Evolutionary conservation across 148 eudicot species (phyloP), one percentile per base, ranked within the genome.

Genomic region (Rhododendron ferrugineum): DNA sequence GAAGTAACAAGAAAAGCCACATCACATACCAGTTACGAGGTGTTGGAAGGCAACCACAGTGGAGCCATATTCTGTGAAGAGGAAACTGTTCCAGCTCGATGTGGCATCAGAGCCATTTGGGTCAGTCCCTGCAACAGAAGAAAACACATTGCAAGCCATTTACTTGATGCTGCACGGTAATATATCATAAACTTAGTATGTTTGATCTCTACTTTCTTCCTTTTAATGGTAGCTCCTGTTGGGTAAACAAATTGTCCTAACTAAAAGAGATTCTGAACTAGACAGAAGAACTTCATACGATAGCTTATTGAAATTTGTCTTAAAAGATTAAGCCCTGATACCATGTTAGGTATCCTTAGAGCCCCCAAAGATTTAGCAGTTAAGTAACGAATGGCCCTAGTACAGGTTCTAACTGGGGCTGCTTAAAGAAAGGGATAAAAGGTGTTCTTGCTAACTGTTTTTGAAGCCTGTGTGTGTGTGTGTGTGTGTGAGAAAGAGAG

Each of bases 71-170:
- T 92, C 4, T 93, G 91, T 68, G 93, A 95, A 88, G 92, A 95
- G 83, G 93, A 93, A 90, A 90, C 95, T 83, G 82, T 89, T 40
- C 91, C 91, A 13, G 96, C 96, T 83, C 10, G 85, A 7, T 95
- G 98, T 86, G 99, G 99, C 72, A 86, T 96, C 70, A 91, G 98
- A 90, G 98, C 98, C 86, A 92, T 96, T 79, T 95, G 99, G 98
- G 99, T 96, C 89, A 87, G 91, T 82, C 99, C 97, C n/a, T 88
- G 86, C 40, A 96, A 95, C 86, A 90, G 97, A 88, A 93, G 99
- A 88, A 96, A 92, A 86, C 91, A 78, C 58, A 88, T 95, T 79
- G 99, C 99, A 56, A 93, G 90, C 83, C 86, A 87, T 89, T 89
- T 96, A 89, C 91, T 96, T 84, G 98, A 96, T 91, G 98, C 96